phyloP scores from a whole-genome alignment of 108 stramenopile genomes.

The Nannochloropsis gaditana region DNA sequence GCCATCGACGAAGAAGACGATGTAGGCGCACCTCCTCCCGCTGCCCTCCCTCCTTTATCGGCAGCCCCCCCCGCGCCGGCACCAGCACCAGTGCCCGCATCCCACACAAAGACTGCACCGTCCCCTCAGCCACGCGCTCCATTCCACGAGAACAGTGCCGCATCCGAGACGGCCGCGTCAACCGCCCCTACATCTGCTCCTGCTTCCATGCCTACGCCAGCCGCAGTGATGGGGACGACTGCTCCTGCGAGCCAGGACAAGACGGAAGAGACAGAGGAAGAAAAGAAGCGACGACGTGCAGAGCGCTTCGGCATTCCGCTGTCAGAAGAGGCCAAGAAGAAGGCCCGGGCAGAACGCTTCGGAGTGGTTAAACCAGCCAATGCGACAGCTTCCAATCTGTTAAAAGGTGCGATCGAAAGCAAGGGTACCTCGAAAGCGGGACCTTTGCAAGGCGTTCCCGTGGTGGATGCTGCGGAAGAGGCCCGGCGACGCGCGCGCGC shows the following conservation, averaged over 20 bases:
- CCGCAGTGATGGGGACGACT: background rate
- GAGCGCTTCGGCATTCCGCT: background rate
- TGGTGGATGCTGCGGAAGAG: background rate
- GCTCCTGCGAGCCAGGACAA: background rate
- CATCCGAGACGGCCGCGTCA: background rate
- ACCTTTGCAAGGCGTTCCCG: background rate
- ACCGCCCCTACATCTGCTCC: background rate
- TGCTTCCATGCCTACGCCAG: background rate
- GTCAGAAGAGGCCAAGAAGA: slow-evolving; percentile 3
- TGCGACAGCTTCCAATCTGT: background rate
- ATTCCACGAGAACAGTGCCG: background rate
- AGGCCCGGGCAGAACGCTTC: slow-evolving; percentile 20
- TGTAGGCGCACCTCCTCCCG: background rate
- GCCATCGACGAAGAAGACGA: slow-evolving; percentile 20
- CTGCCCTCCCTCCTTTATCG: background rate
- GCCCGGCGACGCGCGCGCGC: background rate
- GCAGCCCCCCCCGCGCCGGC: background rate
- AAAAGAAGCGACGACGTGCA: slow-evolving; percentile 4
- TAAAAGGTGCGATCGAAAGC: background rate
- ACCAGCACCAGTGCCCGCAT: background rate
- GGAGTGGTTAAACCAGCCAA: background rate
- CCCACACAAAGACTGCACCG: background rate
- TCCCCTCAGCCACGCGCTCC: background rate
- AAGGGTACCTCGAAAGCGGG: background rate
- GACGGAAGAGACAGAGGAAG: background rate